These are phyloP conservation scores for Apiotrichum porosum DNA, from an alignment of 1,284 basidiomycete genomes.

Conservation along the genomic window DNA sequence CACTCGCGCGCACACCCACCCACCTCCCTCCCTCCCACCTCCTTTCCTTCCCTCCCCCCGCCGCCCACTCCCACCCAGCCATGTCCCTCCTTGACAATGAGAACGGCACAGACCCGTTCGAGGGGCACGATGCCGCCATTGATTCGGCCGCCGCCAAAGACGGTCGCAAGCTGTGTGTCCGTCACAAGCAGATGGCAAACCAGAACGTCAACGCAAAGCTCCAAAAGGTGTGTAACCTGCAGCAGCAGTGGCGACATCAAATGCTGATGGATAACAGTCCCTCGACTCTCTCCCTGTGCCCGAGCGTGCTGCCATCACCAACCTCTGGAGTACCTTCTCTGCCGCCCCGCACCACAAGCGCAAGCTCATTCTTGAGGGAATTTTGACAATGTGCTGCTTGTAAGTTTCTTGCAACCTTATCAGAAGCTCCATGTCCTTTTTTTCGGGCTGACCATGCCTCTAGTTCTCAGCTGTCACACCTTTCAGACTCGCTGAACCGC, in stretches of 20 bases:
- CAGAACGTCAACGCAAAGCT: constrained; percentile 88
- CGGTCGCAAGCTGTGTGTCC: constrained; percentile 45
- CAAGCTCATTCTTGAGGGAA: constrained; percentile 88
- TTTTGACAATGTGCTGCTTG: constrained; percentile 99
- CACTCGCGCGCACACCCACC: neutral
- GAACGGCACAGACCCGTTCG: no score
- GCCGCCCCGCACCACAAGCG: constrained; percentile 85
- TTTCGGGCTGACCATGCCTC: constrained; percentile 1
- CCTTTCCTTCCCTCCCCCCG: neutral
- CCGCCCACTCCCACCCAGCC: neutral
- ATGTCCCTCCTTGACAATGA: neutral
- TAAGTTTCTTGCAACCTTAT: constrained; percentile 17
- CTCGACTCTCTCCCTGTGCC: constrained; percentile 84
- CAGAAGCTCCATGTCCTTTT: neutral
- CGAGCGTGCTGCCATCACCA: constrained; percentile 84
- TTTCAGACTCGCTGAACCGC: constrained; percentile 83
- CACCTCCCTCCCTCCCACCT: neutral
- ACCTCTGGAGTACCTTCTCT: constrained; percentile 95
- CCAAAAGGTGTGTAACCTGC: constrained; percentile 66
- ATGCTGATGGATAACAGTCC: no score
- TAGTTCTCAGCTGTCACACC: constrained; percentile 82
- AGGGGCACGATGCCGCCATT: neutral
- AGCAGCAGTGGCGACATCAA: neutral
- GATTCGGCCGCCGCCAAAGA: constrained; percentile 23
- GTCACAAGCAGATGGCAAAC: constrained; percentile 95